Evolutionary conservation across 2,329 filamentous ascomycete genomes (phyloP).

Genomic region (Monosporascus sp.): DNA sequence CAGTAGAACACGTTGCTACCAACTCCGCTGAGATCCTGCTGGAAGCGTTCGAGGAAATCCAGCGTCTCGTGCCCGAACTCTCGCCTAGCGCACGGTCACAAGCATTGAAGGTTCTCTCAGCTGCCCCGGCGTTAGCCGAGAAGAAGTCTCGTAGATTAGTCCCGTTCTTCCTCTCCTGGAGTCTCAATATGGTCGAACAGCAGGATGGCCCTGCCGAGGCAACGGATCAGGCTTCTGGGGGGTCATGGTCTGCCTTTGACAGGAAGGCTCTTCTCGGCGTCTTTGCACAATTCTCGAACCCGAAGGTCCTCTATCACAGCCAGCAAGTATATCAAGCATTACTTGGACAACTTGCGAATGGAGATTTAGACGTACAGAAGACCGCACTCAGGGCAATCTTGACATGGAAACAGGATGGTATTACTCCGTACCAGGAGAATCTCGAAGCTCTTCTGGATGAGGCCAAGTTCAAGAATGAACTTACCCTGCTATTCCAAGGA

Average conservation of each 20-base stretch:
- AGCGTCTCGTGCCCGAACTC: conserved; percentile 46
- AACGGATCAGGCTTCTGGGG: conserved; percentile 14
- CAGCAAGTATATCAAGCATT: conserved; percentile 72
- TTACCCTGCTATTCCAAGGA: conserved; percentile 80
- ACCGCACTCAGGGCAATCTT: conserved; percentile 78
- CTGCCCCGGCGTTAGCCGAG: conserved; percentile 73
- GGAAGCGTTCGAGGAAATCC: conserved; percentile 58
- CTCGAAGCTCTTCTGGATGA: conserved; percentile 85
- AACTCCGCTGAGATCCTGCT: conserved; percentile 55
- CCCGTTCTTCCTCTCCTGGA: conserved; percentile 81
- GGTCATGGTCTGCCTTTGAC: conserved; percentile 69
- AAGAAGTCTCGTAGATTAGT: conserved; percentile 80
- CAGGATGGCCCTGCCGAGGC: conserved; percentile 24
- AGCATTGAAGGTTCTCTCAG: conserved; percentile 72
- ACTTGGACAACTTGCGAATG: conserved; percentile 73
- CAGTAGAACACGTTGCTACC: conserved; percentile 47
- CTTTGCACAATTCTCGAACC: conserved; percentile 82
- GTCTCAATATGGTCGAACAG: conserved; percentile 46
- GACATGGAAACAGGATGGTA: conserved; percentile 76
- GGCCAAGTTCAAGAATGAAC: conserved; percentile 83
- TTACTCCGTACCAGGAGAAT: conserved; percentile 78
- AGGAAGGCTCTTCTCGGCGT: conserved; percentile 77
- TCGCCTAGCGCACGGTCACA: conserved; percentile 63
- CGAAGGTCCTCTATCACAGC: conserved; percentile 73
- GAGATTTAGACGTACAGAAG: conserved; percentile 85